These are phyloP conservation scores for Hysterangium stoloniferum DNA, from an alignment of 768 basidiomycete species.

Conservation along the genomic window DNA sequence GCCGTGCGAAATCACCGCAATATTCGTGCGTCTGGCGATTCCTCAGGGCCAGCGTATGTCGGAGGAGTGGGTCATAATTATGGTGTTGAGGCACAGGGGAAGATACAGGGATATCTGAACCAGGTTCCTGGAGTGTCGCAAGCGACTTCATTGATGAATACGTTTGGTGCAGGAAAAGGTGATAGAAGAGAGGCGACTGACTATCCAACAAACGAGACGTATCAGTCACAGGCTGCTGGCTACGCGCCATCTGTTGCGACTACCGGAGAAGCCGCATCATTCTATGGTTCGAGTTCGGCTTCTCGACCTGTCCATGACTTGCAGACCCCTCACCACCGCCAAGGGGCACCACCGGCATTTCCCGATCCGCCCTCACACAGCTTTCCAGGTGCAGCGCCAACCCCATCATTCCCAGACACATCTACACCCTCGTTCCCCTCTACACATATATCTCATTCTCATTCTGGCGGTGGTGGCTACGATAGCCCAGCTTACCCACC, in stretches of 20 bases:
- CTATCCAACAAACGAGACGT: neutral
- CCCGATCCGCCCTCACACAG: neutral
- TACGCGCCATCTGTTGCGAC: constrained; percentile 10
- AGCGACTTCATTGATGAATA: constrained; percentile 31
- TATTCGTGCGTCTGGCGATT: constrained; percentile 48
- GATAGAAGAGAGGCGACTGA: constrained; percentile 10
- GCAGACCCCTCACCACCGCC: neutral
- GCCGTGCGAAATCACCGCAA: constrained; percentile 69
- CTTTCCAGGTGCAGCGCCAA: neutral
- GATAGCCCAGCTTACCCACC: neutral
- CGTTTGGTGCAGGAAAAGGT: constrained; percentile 17
- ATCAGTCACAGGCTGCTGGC: constrained; percentile 1
- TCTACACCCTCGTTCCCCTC: constrained; percentile 16
- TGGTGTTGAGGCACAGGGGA: constrained; percentile 42
- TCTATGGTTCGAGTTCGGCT: constrained; percentile 6
- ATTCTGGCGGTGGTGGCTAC: neutral
- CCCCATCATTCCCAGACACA: constrained; percentile 15
- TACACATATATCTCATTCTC: neutral
- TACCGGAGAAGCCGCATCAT: constrained; percentile 14
- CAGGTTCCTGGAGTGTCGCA: constrained; percentile 41
- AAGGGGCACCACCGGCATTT: neutral
- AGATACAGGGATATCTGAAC: constrained; percentile 37
- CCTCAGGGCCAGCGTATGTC: constrained; percentile 37
- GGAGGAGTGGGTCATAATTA: constrained; percentile 42
- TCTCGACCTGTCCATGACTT: neutral